Evolutionary conservation across 768 basidiomycete genomes (phyloP), one percentile per base, ranked within the genome.

Genomic region (Podaxis pistillaris): DNA sequence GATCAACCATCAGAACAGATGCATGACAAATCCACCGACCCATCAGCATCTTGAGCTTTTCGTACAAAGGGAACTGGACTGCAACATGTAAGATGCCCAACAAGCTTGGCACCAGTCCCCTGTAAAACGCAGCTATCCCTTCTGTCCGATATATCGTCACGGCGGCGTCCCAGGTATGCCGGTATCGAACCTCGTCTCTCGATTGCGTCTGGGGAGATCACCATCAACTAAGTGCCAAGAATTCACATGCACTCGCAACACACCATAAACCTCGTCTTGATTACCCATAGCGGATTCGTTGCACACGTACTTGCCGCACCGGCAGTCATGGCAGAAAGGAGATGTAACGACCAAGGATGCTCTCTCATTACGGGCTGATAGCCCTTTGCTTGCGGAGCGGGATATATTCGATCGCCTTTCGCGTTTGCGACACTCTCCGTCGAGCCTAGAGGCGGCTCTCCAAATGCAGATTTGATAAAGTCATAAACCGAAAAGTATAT

Each of bases 241-340:
- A 36, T 7, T 13, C 28, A 56, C 51, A 41, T 33, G 46, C 17
- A 13, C 24, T 22, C 3, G 26, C 50, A 62, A 67, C 70, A 65
- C 69, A 96, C 96, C 97, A 98, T 98, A 78, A 98, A 98, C 30
- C 97, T 87, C 24, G 96, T 98, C 80, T 98, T 98, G 74, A 99
- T 95, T 46, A 99, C 94, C 97, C 97, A 99, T 6, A 99, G 75
- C 0, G 97, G 97, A 75, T 94, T 98, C 26, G 97, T 98, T 69
- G 89, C 89, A 57, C 94, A 86, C 5, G 97, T 97, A 70, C 96
- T 96, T 19, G 90, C 80, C 4, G 93, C 96, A 12, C 97, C 97
- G 1, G 96, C 97, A 49, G 86, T 81, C 96, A 99, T 98, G 4
- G 97, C 96, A 5, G 97, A 96, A 5, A 94, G 73, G 64, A 99